These are phyloP conservation scores for Neonectria magnoliae DNA, from an alignment of 2,329 filamentous ascomycete genomes.

Conservation along the genomic window DNA sequence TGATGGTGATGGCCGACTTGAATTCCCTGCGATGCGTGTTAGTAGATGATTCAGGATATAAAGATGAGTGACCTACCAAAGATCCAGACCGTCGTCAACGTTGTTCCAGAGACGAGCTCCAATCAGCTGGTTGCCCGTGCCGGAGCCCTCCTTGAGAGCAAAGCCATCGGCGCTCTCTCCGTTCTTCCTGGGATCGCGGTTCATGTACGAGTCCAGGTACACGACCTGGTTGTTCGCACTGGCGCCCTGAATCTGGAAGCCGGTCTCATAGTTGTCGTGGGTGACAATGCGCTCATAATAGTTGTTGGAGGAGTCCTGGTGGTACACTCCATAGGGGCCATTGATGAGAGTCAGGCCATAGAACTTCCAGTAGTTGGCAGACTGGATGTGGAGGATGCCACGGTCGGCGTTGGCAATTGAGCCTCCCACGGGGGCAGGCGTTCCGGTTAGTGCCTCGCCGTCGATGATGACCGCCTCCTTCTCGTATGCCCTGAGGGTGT, in stretches of 20 bases:
- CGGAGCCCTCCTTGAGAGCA: slow-evolving; percentile 57
- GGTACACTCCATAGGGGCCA: slow-evolving; percentile 49
- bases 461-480: slow-evolving; percentile 56
- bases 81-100: slow-evolving; percentile 56
- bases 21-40: slow-evolving; percentile 42
- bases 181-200: slow-evolving; percentile 59
- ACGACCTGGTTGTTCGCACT: slow-evolving; percentile 50
- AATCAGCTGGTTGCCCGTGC: slow-evolving; percentile 56
- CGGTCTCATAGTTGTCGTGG: slow-evolving; percentile 50
- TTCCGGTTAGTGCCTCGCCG: slow-evolving; percentile 49
- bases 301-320: slow-evolving; percentile 47
- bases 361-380: slow-evolving; percentile 56
- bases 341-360: slow-evolving; percentile 46
- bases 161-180: slow-evolving; percentile 62
- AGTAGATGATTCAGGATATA: neutral
- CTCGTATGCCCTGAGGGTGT: slow-evolving; percentile 53
- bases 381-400: slow-evolving; percentile 57
- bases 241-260: slow-evolving; percentile 48
- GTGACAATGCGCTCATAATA: slow-evolving; percentile 48
- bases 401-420: slow-evolving; percentile 51
- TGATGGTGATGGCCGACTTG: slow-evolving; percentile 53
- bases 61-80: slow-evolving; percentile 27
- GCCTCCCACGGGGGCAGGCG: slow-evolving; percentile 51
- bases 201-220: slow-evolving; percentile 54
- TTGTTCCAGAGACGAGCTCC: slow-evolving; percentile 61